Evolutionary conservation across 2,329 filamentous ascomycete species (phyloP).

Genomic region (Botrytis fabae): DNA sequence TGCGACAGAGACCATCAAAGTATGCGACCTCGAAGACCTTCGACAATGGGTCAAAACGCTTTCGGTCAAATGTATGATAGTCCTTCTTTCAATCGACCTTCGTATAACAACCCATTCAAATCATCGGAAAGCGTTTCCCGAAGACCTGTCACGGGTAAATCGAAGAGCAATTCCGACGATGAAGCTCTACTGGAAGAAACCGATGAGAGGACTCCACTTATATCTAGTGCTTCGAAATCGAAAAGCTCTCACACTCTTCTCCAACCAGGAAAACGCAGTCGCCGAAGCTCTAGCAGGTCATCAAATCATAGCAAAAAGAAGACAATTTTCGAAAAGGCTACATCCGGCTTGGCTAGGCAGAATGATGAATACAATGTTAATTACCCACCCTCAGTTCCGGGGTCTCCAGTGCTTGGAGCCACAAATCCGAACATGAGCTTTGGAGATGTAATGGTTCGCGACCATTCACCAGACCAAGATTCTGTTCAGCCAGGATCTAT

Average conservation of each 20-base stretch:
- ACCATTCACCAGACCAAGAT: constrained; percentile 48
- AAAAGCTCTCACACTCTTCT: constrained; percentile 35
- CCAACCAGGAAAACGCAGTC: constrained; percentile 31
- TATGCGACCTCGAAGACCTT: constrained; percentile 64
- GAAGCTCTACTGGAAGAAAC: constrained; percentile 51
- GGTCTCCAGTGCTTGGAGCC: constrained; percentile 55
- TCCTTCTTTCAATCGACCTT: constrained; percentile 39
- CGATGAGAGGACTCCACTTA: constrained; percentile 57
- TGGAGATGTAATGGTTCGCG: constrained; percentile 70
- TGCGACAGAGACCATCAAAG: constrained; percentile 43
- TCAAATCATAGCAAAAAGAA: constrained; percentile 45
- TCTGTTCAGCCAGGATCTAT: constrained; percentile 26
- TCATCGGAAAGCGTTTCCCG: constrained; percentile 33
- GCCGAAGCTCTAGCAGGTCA: constrained; percentile 44
- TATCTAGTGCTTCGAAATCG: constrained; percentile 47
- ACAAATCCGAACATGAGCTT: constrained; percentile 57
- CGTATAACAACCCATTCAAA: constrained; percentile 39
- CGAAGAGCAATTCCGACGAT: constrained; percentile 43
- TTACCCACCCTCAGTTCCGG: constrained; percentile 67
- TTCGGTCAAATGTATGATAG: constrained; percentile 42
- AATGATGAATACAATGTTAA: constrained; percentile 62
- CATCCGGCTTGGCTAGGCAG: constrained; percentile 27
- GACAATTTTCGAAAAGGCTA: constrained; percentile 38
- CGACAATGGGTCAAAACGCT: constrained; percentile 44
- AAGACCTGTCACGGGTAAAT: constrained; percentile 37